Evolutionary conservation across 148 eudicot species (phyloP), one percentile per base, ranked within the genome.

Genomic region (Spergularia marina): DNA sequence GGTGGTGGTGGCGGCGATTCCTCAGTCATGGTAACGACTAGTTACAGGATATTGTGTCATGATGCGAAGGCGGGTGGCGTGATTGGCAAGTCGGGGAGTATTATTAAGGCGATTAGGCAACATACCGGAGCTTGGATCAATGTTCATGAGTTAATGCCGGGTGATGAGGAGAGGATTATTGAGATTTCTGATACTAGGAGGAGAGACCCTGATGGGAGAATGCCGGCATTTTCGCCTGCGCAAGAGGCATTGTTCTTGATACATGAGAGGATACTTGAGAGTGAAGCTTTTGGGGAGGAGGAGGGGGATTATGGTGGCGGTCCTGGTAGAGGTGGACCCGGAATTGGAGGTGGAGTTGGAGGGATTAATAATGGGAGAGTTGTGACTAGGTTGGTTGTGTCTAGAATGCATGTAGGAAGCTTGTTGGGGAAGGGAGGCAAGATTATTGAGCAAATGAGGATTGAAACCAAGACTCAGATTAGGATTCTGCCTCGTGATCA

Each of bases 401-500:
- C 99, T 13, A 86, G 90, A 75, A 77, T 92, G 94, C 99, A 95
- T 74, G 99, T 95, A 30, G 99, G 99, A 68, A 83, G 90, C 72
- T 88, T 95, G 89, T 68, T 95, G 79, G 99, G 99, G 74, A 95
- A 95, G 79, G 98, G 97, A 18, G 99, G 99, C 82, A 92, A 89
- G 89, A 95, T 95, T 54, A 95, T 95, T 81, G 97, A 92, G 89
- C 98, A 92, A 60, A 95, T 95, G 99, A 91, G 94, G 86, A 82
- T 88, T 34, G 99, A 92, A 77, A 95, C 99, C 53, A 95, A 88
- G 86, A 95, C 99, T 9, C 99, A 95, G 53, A 95, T 95, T 82
- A 86, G 98, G 87, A 74, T 95, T 88, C 82, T 95, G 54, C 99
- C 99, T 15, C 88, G 98, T 54, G 98, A 95, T 82, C 91, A 91